Base-by-base conservation (phyloP, 1,284 basidiomycete genomes). In the Sanghuangporus baumii region DNA sequence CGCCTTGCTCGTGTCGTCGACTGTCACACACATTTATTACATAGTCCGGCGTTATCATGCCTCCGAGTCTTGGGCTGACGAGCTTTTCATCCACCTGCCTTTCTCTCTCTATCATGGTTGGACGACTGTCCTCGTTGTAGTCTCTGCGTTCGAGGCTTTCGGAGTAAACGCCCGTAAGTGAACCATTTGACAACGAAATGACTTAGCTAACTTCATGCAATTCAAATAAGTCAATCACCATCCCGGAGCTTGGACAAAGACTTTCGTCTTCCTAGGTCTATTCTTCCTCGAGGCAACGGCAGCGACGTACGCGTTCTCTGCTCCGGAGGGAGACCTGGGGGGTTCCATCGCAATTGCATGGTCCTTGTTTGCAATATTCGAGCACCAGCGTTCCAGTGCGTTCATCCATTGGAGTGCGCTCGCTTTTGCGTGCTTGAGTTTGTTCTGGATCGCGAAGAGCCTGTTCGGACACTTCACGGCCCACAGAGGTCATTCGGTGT, bases 81-180 rank as follows among this genome's bases (percentile, higher is more conserved):
- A 96, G 74, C 74, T 93, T 66, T 91, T 91, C 66, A 77, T 93
- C 43, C 90, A 93, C 71, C 84, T 93, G 14, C 94, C 94, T 8
- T 95, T 96, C 82, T 94, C 92, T 8, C 85, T 96, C 61, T 97
- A 91, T 79, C 95, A 97, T 72, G 95, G 95, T 57, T 96, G 94
- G 90, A 94, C 93, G 14, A 94, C 93, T 56, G 89, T 97, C 58
- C 85, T 97, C 63, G 90, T 96, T 67, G 81, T 97, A 66, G 78
- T 97, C 65, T 90, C 92, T 54, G 89, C 84, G 3, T 97, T 98
- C 74, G 89, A 95, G 73, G 94, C 94, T 0, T 96, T 96, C 70
- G 95, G 95, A 67, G 86, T 88, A 64, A 83, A 95, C 73, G 85
- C 91, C 0, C 52, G 43, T 46, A 31, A 31, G 43, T n/a, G 43